Evolutionary conservation across 805 yeast species (phyloP).

Genomic region (Teunomyces stri): DNA sequence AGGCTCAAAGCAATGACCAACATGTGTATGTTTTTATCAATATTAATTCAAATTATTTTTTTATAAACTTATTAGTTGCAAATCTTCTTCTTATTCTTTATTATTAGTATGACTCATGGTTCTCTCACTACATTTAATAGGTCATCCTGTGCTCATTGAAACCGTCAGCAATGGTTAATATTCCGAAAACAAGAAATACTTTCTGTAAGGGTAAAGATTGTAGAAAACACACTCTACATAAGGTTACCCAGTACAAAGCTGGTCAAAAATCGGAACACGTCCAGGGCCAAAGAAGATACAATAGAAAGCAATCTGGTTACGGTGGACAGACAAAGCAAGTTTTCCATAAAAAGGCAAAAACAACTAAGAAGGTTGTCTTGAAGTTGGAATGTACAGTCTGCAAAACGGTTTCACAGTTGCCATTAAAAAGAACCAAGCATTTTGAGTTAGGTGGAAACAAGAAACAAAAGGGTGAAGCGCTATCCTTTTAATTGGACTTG

Average conservation of each 20-base stretch:
- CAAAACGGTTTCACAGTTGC: conserved; percentile 21
- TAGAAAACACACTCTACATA: conserved; percentile 23
- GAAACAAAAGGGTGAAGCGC: conserved; percentile 15
- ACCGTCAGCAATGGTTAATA: conserved; percentile 12
- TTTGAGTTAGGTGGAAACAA: conserved; percentile 26
- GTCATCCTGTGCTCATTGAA: no score
- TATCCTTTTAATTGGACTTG: no score
- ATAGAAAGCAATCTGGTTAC: conserved; percentile 23
- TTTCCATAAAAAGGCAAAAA: no score
- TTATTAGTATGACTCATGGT: no score
- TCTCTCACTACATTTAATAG: no score
- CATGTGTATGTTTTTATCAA: no score
- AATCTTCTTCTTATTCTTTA: no score
- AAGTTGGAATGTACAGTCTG: conserved; percentile 23
- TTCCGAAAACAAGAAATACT: conserved; percentile 22
- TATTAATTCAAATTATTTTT: no score
- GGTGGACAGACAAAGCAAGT: conserved; percentile 13
- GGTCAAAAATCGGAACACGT: conserved; percentile 21
- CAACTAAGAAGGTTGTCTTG: conserved; percentile 11
- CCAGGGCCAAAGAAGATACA: conserved; percentile 24
- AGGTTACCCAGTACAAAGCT: conserved; percentile 22
- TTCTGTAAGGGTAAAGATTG: conserved; percentile 22
- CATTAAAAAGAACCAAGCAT: conserved; percentile 24
- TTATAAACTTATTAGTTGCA: no score
- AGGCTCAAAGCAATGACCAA: no score